Base-by-base conservation (phyloP, 2,329 filamentous ascomycete genomes). In the Arthrobotrys sphaeroides region DNA sequence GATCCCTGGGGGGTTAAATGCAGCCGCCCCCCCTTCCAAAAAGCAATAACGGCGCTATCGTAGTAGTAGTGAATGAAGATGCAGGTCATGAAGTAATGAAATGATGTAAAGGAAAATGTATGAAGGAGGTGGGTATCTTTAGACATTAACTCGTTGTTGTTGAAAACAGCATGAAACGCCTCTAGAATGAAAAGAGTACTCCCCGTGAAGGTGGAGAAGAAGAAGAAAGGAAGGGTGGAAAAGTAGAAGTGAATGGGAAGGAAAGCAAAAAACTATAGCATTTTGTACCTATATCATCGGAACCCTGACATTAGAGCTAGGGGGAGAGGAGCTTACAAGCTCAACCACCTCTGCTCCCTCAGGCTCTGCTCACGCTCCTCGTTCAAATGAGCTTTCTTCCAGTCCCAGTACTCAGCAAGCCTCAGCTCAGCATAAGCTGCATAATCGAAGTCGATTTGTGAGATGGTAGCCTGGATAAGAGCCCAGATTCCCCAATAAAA, bases 401-500 rank as follows among this genome's bases (percentile, higher is more conserved):
- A 97, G 2, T 90, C 93, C 87, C 90, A 96, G 83, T 97, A 98
- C 84, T 98, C 95, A 59, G 91, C 90, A 4, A 99, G 85, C 66
- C 95, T 87, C 13, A 90, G 83, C 82, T 97, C 92, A 9, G 95
- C 94, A 82, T 98, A 99, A 6, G 87, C 88, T 45, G 93, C 92
- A 82, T 99, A 99, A 83, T 99, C 94, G 81, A 99, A 99, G 81
- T 97, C 92, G 80, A 99, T 99, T 78, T 94, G 88, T 9, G 92
- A 96, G 78, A 99, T 98, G 65, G 89, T 91, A 1, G 94, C 91
- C 84, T 99, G 95, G 78, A 99, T 98, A 77, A 96, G 85, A 5
- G 93, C 91, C 95, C 95, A 99, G 70, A 97, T 93, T 22, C 95
- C 95, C 94, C 91, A 93, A 82, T 87, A 89, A 81, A 99, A 92